phyloP scores from a whole-genome alignment of 495 filamentous ascomycete species.

The Penicillium roqueforti region DNA sequence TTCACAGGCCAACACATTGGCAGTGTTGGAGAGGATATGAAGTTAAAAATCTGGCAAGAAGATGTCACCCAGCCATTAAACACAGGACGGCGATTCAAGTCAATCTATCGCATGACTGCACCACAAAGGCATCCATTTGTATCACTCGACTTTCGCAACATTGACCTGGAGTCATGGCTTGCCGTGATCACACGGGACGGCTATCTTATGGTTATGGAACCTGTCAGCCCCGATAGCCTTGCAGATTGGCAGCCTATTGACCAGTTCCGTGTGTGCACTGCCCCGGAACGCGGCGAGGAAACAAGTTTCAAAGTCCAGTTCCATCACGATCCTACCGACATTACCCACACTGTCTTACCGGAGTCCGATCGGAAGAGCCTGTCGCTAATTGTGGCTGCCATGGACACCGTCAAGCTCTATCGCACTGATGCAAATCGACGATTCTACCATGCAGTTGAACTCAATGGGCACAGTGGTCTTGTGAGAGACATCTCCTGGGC shows the following conservation, averaged over 20 bases:
- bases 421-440: constrained; percentile 62
- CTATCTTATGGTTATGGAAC: constrained; percentile 75
- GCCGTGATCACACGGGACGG: constrained; percentile 80
- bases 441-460: constrained; percentile 76
- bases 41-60: constrained; percentile 86
- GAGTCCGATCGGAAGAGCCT: constrained; percentile 70
- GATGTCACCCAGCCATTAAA: constrained; percentile 67
- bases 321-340: constrained; percentile 75
- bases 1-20: constrained; percentile 59
- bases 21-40: constrained; percentile 78
- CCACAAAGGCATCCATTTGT: constrained; percentile 61
- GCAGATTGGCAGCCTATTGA: constrained; percentile 72
- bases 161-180: constrained; percentile 71
- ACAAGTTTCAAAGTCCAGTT: constrained; percentile 80
- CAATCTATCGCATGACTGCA: constrained; percentile 53
- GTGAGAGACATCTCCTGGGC: constrained; percentile 95
- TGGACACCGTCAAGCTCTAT: constrained; percentile 75
- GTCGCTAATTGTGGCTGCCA: constrained; percentile 75
- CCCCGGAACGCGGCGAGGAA: constrained; percentile 70
- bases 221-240: constrained; percentile 77
- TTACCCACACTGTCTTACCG: constrained; percentile 68
- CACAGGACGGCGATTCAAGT: constrained; percentile 72
- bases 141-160: constrained; percentile 75
- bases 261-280: constrained; percentile 58
- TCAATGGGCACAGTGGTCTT: constrained; percentile 64